A percentile compares a stretch with the other conserved stretches of the same genome.
Conservation (phyloP, 129 eudicot species). For the Helianthus annuus region HanXRQr2.0-SUNRISE NC_035433.2:7225345-7225844, state of each 20-base stretch:
- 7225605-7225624: slow-evolving; percentile 83
- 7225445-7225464: no score
- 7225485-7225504: no score
- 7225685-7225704: slow-evolving; percentile 92
- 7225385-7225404: no score
- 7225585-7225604: slow-evolving; percentile 95
- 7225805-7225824: slow-evolving; percentile 83
- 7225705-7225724: background rate
- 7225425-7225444: no score
- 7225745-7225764: background rate
- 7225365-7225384: no score
- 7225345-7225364: no score
- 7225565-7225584: slow-evolving; percentile 58
- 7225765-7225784: slow-evolving; percentile 23
- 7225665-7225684: slow-evolving; percentile 86
- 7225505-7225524: no score
- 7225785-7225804: slow-evolving; percentile 86
- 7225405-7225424: no score
- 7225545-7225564: no score
- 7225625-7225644: slow-evolving; percentile 92
- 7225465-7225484: no score
- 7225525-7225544: no score
- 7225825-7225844: slow-evolving; percentile 97
- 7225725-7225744: background rate
- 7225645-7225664: slow-evolving; percentile 77